Conservation (phyloP, 2,329 filamentous ascomycete species). For the Botrytis fragariae region DNA sequence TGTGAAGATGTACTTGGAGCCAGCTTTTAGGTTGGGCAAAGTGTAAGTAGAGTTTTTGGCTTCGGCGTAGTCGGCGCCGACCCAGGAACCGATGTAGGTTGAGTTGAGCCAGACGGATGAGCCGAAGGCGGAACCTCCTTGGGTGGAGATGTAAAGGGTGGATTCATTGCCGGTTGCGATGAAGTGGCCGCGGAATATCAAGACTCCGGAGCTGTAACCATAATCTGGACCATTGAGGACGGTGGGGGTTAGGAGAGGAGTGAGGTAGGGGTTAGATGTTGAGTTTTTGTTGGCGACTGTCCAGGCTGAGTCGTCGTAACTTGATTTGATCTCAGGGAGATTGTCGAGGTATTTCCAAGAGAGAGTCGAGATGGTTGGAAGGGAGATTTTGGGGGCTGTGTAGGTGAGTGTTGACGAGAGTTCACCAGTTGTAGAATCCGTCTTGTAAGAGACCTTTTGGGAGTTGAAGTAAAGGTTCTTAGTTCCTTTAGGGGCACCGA, state of each 20-base stretch:
- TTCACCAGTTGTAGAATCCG: conserved; percentile 46
- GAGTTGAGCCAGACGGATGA: conserved; percentile 64
- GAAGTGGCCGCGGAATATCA: conserved; percentile 68
- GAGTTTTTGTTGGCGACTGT: conserved; percentile 51
- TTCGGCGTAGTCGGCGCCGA: conserved; percentile 50
- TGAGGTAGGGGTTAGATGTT: conserved; percentile 54
- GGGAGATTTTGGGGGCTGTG: conserved; percentile 46
- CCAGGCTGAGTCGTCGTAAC: conserved; percentile 71
- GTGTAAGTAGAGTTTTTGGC: conserved; percentile 56
- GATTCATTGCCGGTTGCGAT: conserved; percentile 59
- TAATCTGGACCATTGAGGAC: conserved; percentile 71
- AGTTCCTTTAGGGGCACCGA: conserved; percentile 55
- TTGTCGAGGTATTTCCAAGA: conserved; percentile 69
- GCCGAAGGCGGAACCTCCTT: conserved; percentile 67
- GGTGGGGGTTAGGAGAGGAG: conserved; percentile 57
- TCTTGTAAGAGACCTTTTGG: conserved; percentile 41
- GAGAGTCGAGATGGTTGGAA: conserved; percentile 58
- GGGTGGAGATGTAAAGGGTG: conserved; percentile 55
- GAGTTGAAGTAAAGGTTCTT: conserved; percentile 63
- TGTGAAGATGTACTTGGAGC: conserved; percentile 60
- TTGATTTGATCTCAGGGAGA: conserved; percentile 63
- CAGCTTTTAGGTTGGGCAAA: conserved; percentile 51
- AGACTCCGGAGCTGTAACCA: conserved; percentile 66
- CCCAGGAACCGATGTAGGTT: conserved; percentile 62
- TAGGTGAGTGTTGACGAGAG: conserved; percentile 54